Conservation (phyloP, 495 filamentous ascomycete genomes). For the Talaromyces proteolyticus region DNA sequence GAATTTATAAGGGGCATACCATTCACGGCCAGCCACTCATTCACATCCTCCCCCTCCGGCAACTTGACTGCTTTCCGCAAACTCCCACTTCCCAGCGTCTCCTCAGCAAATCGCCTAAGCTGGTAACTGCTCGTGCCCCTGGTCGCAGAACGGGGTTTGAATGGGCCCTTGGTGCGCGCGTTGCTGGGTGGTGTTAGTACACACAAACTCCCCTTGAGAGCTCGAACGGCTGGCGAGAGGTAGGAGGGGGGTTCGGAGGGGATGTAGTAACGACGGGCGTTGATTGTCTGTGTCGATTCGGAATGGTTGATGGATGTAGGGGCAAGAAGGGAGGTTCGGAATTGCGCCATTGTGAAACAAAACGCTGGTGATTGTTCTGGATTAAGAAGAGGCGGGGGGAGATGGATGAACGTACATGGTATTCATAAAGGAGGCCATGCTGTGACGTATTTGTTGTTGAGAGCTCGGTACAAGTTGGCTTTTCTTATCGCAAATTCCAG, state of each 20-base stretch:
- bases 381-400: slow-evolving; percentile 18
- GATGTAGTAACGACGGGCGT: slow-evolving; percentile 26
- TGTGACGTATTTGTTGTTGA: background rate
- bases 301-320: background rate
- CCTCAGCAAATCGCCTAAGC: slow-evolving; percentile 94
- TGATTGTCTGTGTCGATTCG: slow-evolving; percentile 3
- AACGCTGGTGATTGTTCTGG: slow-evolving; percentile 8
- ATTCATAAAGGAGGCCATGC: slow-evolving; percentile 63
- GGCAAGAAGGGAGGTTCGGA: slow-evolving; percentile 10
- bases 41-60: slow-evolving; percentile 93
- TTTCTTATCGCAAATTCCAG: too few relatives aligned
- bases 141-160: slow-evolving; percentile 81
- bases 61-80: slow-evolving; percentile 93
- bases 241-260: slow-evolving; percentile 35
- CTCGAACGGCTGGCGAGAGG: slow-evolving; percentile 35
- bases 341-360: slow-evolving; percentile 13
- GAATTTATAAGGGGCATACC: too few relatives aligned
- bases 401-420: slow-evolving; percentile 57
- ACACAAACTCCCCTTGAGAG: slow-evolving; percentile 25
- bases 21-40: slow-evolving; percentile 97
- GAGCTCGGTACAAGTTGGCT: too few relatives aligned
- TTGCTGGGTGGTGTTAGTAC: slow-evolving; percentile 62
- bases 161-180: slow-evolving; percentile 81
- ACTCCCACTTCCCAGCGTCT: slow-evolving; percentile 90
- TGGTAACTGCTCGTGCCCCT: slow-evolving; percentile 95